Evolutionary conservation across 208 protist species (phyloP), one percentile per base, ranked within the genome.

Genomic region (Trypanosoma rangeli): DNA sequence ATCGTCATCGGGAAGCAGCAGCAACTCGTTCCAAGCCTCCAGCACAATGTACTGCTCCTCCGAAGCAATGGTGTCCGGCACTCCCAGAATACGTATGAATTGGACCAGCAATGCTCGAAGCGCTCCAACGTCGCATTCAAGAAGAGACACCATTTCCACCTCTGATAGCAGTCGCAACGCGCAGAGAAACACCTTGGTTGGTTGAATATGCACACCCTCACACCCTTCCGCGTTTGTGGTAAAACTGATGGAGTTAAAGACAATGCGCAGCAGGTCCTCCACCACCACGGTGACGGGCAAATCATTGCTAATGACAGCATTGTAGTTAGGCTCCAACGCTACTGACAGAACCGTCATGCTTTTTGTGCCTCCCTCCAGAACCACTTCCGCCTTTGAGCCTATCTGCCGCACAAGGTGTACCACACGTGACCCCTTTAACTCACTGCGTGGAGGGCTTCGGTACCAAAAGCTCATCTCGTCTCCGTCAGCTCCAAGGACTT

Each of bases 401-500:
- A 86, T 79, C 28, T 88, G 78, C 44, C 77, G 77, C 22, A 90
- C 68, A 22, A 94, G 44, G 20, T 78, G 85, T 15, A 85, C 83
- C 59, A 53, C 64, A 66, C 52, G 72, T 33, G 59, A 68, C 22
- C 64, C 65, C 44, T 68, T 70, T 18, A 50, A 50, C 70, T 79
- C 64, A 55, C 70, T 68, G 62, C 80, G 62, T 44, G 87, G 66
- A 53, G 87, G 75, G 44, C 46, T 3, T 58, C 82, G 72, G 64
- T 92, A 95, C 49, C 81, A 73, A 67, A 87, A 77, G 31, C 53
- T 59, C 48, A 78, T 71, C 74, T 94, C 91, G 59, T 94, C 86
- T 3, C 91, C 91, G 58, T 96, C 91, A 0, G 88, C 74, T 7
- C 91, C 91, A 57, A 94, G 82, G 22, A 96, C 66, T 28, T 74